phyloP scores from a whole-genome alignment of 495 filamentous ascomycete species.

The Bathelium albidoporum region DNA sequence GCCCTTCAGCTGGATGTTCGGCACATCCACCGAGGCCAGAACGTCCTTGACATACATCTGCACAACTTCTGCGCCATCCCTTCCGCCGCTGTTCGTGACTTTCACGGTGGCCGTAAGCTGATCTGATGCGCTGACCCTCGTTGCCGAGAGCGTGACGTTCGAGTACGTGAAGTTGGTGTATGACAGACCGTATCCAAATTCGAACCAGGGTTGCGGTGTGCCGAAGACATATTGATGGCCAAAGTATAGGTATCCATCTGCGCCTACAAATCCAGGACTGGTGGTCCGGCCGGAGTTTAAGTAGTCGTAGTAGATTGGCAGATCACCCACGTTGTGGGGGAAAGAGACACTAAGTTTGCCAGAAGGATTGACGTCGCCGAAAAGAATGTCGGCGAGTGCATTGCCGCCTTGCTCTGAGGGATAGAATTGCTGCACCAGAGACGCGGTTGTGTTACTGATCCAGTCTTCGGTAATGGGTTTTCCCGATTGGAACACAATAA shows the following conservation, averaged over 20 bases:
- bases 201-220: constrained; percentile 20
- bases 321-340: constrained; percentile 52
- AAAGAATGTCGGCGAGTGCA: constrained; percentile 27
- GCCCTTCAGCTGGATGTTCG: constrained; percentile 67
- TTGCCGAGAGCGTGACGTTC: constrained; percentile 42
- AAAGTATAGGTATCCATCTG: constrained; percentile 52
- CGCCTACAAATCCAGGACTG: constrained; percentile 37
- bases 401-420: constrained; percentile 46
- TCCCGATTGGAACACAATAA: constrained; percentile 59
- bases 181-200: constrained; percentile 57
- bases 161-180: constrained; percentile 70
- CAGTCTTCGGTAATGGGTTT: constrained; percentile 61
- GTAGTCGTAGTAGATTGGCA: constrained; percentile 63
- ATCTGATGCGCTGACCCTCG: constrained; percentile 38
- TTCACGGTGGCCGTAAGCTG: constrained; percentile 39
- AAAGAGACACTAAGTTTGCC: constrained; percentile 44
- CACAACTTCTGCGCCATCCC: constrained; percentile 63
- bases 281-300: constrained; percentile 51
- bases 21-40: constrained; percentile 39
- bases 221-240: constrained; percentile 51
- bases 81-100: constrained; percentile 57
- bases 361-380: constrained; percentile 21
- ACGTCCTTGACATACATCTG: constrained; percentile 60
- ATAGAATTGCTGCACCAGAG: constrained; percentile 62
- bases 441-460: constrained; percentile 49